Base-by-base conservation (phyloP, 2,329 filamentous ascomycete species). In the Trichoderma breve region DNA sequence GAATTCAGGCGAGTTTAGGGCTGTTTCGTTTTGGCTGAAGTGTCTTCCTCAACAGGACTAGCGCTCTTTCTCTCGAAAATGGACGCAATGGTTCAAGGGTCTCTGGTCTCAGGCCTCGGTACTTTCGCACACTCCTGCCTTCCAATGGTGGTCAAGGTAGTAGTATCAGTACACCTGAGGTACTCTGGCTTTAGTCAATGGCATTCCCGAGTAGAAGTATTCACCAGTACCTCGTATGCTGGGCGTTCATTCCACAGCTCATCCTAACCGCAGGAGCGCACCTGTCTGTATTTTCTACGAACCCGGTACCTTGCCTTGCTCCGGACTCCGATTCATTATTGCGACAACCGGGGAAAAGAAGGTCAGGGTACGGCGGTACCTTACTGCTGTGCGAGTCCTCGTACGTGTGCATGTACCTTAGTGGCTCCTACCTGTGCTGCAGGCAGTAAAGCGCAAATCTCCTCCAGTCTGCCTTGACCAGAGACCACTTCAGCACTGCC, bases 391-490 rank as follows among this genome's bases (percentile, higher is more conserved):
- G 12, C 24, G 34, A 36, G 34, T 36, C 34, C 34, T 36, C 34
- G 34, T 36, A 15, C 34, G 21, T 18, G 34, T 18, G 24, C 12
- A 9, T 24, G 21, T 26, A 28, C 15, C 39, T n/a, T 32, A 36
- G 34, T 36, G 34, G 1, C 34, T 36, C 34, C 34, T 18, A 6
- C 28, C 24, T 9, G 2, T 24, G 11, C 47, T 14, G 47, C 47
- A 53, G 47, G 47, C 47, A 24, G 47, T 53, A 14, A 24, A 53
- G 47, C 47, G 47, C 47, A 14, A 39, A 9, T 14, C 24, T 51
- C 36, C 43, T 26, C 7, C 55, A 15, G 34, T 69, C 66, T 69
- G 66, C 66, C 66, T 69, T 51, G 66, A 61, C 58, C 39, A 36
- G 55, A 43, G 39, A 30, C 18, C 65, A 58, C 24, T 53, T 34